Evolutionary conservation across 2,329 filamentous ascomycete species (phyloP).

Genomic region (Delphinella strobiligena): DNA sequence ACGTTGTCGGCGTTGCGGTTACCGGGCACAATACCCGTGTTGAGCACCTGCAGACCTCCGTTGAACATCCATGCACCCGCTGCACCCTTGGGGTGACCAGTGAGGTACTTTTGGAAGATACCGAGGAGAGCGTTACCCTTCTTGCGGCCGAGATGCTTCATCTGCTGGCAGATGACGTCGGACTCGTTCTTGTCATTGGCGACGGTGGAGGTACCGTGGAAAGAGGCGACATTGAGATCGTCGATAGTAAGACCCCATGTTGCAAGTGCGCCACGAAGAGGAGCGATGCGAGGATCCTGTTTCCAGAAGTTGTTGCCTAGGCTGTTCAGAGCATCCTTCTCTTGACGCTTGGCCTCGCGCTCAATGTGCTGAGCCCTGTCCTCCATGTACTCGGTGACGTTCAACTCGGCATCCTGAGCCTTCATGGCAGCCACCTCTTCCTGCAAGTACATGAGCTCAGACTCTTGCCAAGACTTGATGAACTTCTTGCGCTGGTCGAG

Average conservation of each 20-base stretch:
- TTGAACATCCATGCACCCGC: constrained; percentile 99
- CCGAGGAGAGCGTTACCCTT: constrained; percentile 94
- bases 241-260: constrained; percentile 98
- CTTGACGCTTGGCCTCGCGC: constrained; percentile 74
- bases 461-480: constrained; percentile 94
- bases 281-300: constrained; percentile 83
- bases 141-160: constrained; percentile 83
- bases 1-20: constrained; percentile 98
- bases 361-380: constrained; percentile 81
- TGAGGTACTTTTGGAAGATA: constrained; percentile 99
- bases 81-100: constrained; percentile 97
- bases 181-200: constrained; percentile 99
- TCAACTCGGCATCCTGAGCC: constrained; percentile 58
- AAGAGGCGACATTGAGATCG: constrained; percentile 87
- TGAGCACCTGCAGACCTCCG: constrained; percentile 89
- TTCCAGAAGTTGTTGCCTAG: constrained; percentile 99
- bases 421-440: constrained; percentile 91
- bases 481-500: constrained; percentile 87
- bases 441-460: constrained; percentile 82
- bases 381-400: constrained; percentile 73
- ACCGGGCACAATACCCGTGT: constrained; percentile 84
- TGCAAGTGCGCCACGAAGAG: constrained; percentile 86
- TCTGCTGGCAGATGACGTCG: constrained; percentile 90
- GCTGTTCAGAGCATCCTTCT: constrained; percentile 84
- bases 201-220: constrained; percentile 97